Conservation (phyloP, 768 basidiomycete species). For the Trichaptum fuscoviolaceum region DNA sequence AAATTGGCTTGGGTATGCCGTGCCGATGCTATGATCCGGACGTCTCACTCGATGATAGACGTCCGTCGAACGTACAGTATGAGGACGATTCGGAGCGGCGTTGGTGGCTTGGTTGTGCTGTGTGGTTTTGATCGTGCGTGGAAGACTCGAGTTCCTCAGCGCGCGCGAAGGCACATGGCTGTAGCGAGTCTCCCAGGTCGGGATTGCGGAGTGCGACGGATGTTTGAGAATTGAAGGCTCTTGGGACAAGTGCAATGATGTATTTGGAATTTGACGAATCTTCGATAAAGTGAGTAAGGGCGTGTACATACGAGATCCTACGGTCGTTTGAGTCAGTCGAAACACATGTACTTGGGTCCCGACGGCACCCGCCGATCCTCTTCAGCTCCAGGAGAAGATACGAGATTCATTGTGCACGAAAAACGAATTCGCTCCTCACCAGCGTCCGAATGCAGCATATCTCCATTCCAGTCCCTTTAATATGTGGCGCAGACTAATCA, state of each 20-base stretch:
- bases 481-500: not conserved
- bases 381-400: too few species aligned
- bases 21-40: not conserved
- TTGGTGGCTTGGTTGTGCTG: too few species aligned
- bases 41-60: not conserved
- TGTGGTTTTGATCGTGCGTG: too few species aligned
- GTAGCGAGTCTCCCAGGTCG: too few species aligned
- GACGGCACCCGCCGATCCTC: not conserved
- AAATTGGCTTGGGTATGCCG: not conserved
- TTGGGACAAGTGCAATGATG: not conserved
- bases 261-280: not conserved
- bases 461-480: not conserved
- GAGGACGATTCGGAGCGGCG: too few species aligned
- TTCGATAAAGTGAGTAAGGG: not conserved
- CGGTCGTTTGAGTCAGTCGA: not conserved
- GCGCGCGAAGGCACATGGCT: too few species aligned
- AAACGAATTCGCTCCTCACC: too few species aligned
- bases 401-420: too few species aligned
- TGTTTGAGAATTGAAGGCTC: not conserved
- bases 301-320: not conserved
- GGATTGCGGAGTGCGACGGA: too few species aligned
- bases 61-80: too few species aligned
- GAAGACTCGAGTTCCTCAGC: too few species aligned
- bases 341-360: not conserved
- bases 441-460: not conserved